These are phyloP conservation scores for Colletotrichum incanum DNA, from an alignment of 2,329 filamentous ascomycete genomes.

Conservation along the genomic window DNA sequence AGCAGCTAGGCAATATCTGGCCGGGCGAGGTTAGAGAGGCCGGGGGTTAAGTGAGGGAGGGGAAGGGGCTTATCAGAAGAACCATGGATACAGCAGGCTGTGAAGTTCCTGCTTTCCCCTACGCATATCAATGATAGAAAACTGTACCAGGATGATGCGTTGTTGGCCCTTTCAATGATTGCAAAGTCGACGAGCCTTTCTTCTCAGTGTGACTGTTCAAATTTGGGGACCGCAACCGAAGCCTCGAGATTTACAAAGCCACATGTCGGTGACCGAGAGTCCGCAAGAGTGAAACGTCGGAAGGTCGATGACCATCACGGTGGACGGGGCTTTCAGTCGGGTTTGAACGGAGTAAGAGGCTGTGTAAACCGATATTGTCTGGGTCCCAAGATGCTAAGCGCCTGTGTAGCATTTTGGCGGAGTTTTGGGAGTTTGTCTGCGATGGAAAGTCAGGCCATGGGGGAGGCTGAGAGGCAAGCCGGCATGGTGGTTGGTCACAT, in stretches of 20 bases:
- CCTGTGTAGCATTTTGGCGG: neutral
- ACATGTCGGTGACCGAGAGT: neutral
- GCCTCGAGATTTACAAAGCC: neutral
- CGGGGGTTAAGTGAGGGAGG: neutral
- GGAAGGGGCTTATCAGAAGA: neutral
- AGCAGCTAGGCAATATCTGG: neutral
- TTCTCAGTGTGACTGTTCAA: neutral
- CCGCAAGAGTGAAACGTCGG: neutral
- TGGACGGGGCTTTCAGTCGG: neutral
- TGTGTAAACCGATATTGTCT: neutral
- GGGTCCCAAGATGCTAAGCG: neutral
- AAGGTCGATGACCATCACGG: neutral
- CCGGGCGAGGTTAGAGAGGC: neutral
- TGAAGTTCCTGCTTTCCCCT: neutral
- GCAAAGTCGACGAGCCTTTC: neutral
- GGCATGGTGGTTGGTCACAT: constrained; percentile 12
- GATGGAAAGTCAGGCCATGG: constrained; percentile 18
- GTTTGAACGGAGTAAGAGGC: neutral
- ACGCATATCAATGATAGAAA: neutral
- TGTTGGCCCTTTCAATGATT: neutral
- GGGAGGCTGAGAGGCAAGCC: constrained; percentile 34
- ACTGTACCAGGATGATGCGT: neutral
- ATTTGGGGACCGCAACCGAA: neutral
- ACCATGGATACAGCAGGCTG: constrained; percentile 16
- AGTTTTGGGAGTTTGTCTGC: neutral